Evolutionary conservation across 2,329 filamentous ascomycete genomes (phyloP), one percentile per base, ranked within the genome.

Genomic region (Aureobasidium musti): DNA sequence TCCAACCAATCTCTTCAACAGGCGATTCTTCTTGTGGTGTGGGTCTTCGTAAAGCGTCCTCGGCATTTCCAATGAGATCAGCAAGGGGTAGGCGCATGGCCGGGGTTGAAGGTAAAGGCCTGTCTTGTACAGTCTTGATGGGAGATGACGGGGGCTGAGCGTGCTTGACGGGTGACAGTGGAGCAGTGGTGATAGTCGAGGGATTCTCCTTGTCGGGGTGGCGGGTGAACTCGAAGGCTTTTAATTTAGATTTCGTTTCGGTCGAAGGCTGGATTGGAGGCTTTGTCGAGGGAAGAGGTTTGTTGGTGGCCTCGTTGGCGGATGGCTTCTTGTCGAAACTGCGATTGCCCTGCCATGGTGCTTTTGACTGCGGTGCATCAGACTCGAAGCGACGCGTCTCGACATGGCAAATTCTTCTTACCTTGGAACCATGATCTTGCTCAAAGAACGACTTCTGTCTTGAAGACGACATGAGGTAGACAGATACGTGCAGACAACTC

Each of bases 1-100:
- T 82, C 86, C 86, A 89, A 57, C 82, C 80, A 52, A 89, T 79
- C 71, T 86, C 83, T 69, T 88, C 86, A 69, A 87, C 83, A 0
- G 86, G 86, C 1, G 86, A 87, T 21, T 79, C 75, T 23, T 82
- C 79, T 61, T 78, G 79, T 30, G 79, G 77, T n/a, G 78, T 77
- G 67, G 79, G 78, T 70, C 79, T 65, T 43, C 63, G 82, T 43
- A 81, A 79, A 11, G 80, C 80, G 71, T 87, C 84, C 73, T 88
- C 86, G 56, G 82, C 81, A 72, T 87, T 86, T 69, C 84, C 84
- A 53, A 88, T 85, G 37, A 88, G 77, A 68, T 88, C 86, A 37
- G 84, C 84, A 14, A 88, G 77, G 28, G 86, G 84, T 45, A 88
- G 80, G 65, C 84, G 79, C 50, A 85, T 83, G 28, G 82, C 82